phyloP scores from a whole-genome alignment of 345 rosid species.

The Murraya paniculata region DNA sequence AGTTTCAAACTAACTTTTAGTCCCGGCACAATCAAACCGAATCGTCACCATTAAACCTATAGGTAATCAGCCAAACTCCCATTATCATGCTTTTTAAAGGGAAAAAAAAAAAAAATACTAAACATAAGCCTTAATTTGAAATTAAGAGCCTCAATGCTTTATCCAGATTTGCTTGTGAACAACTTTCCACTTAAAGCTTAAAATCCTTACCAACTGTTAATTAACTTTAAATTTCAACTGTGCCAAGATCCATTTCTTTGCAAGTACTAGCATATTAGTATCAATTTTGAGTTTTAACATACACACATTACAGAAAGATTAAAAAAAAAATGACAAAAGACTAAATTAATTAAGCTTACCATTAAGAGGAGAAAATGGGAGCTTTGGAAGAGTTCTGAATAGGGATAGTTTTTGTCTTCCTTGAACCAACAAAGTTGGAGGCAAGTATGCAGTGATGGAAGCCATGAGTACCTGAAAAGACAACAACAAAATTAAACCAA shows the following conservation, averaged over 20 bases:
- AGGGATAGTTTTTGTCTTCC: constrained; percentile 40
- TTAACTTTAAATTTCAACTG: background rate
- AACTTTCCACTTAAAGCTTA: background rate
- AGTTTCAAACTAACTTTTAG: background rate
- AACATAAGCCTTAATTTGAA: background rate
- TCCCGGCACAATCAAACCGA: no score
- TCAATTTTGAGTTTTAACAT: background rate
- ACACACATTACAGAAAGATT: background rate
- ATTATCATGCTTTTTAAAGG: background rate
- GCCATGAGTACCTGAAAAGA: constrained; percentile 45
- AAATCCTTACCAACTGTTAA: background rate
- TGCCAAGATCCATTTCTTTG: background rate
- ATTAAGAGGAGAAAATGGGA: constrained; percentile 33
- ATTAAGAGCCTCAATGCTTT: background rate
- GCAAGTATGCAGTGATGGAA: constrained; percentile 48
- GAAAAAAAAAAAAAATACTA: background rate
- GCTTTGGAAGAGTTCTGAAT: constrained; percentile 37
- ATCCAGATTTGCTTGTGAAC: background rate
- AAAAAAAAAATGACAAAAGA: background rate
- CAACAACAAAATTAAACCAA: background rate
- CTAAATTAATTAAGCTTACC: constrained; percentile 28
- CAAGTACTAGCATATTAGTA: background rate
- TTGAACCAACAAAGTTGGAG: constrained; percentile 40
- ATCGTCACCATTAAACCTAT: background rate
- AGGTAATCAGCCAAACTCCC: background rate